Conservation (phyloP, 495 filamentous ascomycete species). For the Pseudotulostoma volvatum region DNA sequence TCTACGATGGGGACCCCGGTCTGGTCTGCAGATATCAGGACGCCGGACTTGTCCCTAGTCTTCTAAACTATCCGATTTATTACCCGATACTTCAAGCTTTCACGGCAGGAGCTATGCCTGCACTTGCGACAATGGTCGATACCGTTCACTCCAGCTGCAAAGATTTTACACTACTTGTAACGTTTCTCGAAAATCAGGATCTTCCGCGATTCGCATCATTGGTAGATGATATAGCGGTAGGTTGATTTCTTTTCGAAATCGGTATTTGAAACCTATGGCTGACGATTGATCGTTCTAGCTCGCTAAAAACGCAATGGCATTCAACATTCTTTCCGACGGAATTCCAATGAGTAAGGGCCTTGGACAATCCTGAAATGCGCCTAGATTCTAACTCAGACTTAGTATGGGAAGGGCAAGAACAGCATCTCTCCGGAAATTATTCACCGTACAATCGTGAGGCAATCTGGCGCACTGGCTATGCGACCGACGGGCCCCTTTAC, state of each 20-base stretch:
- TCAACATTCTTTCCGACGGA: slow-evolving; percentile 49
- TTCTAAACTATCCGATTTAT: slow-evolving; percentile 46
- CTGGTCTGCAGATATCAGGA: slow-evolving; percentile 42
- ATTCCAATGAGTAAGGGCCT: slow-evolving; percentile 25
- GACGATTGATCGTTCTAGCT: slow-evolving; percentile 20
- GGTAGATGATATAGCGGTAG: slow-evolving; percentile 31
- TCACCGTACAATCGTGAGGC: slow-evolving; percentile 51
- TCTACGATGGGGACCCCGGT: slow-evolving; percentile 35
- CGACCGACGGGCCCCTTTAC: slow-evolving; percentile 39
- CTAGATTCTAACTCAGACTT: background rate
- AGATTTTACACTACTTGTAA: slow-evolving; percentile 39
- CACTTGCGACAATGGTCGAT: slow-evolving; percentile 33
- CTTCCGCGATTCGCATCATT: slow-evolving; percentile 38
- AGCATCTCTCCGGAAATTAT: slow-evolving; percentile 37
- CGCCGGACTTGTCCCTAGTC: slow-evolving; percentile 29
- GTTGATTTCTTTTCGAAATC: slow-evolving; percentile 3
- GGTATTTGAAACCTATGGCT: background rate
- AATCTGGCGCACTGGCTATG: slow-evolving; percentile 45
- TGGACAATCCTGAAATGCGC: background rate
- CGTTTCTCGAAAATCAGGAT: slow-evolving; percentile 60
- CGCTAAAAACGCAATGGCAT: slow-evolving; percentile 46
- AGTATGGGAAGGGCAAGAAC: slow-evolving; percentile 49
- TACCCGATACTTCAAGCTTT: slow-evolving; percentile 40
- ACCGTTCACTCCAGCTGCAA: slow-evolving; percentile 27
- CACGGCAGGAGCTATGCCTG: slow-evolving; percentile 32